Percentiles rank a stretch among this genome's conserved stretches.
These are phyloP conservation scores for Sistotremastrum suecicum DNA, from an alignment of 768 basidiomycete genomes.

Conservation along the genomic window DNA sequence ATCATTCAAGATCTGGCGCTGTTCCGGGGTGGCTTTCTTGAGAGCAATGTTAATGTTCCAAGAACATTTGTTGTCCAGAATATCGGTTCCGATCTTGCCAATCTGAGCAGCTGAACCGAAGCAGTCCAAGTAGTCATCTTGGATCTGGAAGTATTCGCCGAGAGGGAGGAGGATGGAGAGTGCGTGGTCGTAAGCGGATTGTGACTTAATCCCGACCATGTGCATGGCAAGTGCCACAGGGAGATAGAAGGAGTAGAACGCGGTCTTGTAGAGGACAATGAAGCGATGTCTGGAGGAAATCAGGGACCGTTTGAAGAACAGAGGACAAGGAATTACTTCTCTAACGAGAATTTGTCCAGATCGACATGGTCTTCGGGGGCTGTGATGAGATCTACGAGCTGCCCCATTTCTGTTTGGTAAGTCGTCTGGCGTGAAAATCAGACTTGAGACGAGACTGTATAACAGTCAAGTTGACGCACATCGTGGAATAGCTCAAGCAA, in stretches of 20 bases:
- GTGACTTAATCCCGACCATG: slow-evolving; percentile 47
- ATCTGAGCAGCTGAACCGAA: slow-evolving; percentile 81
- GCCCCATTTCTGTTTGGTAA: slow-evolving; percentile 91
- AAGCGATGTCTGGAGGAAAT: slow-evolving; percentile 51
- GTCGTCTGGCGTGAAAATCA: slow-evolving; percentile 29
- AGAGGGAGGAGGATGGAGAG: slow-evolving; percentile 76
- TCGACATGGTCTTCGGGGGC: slow-evolving; percentile 87
- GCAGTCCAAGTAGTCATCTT: slow-evolving; percentile 95
- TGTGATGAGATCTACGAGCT: slow-evolving; percentile 90
- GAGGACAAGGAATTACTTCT: slow-evolving; percentile 34
- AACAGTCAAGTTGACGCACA: slow-evolving; percentile 19
- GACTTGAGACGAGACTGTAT: slow-evolving; percentile 21
- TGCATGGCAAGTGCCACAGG: slow-evolving; percentile 92
- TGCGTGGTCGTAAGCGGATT: slow-evolving; percentile 53
- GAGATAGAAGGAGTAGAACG: slow-evolving; percentile 97
- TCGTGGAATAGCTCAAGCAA: slow-evolving; percentile 88
- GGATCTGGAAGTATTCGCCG: slow-evolving; percentile 97
- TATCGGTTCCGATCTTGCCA: slow-evolving; percentile 96
- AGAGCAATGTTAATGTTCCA: slow-evolving; percentile 93
- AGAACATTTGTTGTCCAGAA: slow-evolving; percentile 96
- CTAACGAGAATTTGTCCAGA: slow-evolving; percentile 72
- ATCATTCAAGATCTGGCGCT: slow-evolving; percentile 44
- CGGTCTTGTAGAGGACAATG: slow-evolving; percentile 96
- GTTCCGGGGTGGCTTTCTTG: slow-evolving; percentile 34
- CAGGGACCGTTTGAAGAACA: background rate